Evolutionary conservation across 192 early-diverging fungal genomes (phyloP), one percentile per base, ranked within the genome.

Genomic region (Mortierella hygrophila): DNA sequence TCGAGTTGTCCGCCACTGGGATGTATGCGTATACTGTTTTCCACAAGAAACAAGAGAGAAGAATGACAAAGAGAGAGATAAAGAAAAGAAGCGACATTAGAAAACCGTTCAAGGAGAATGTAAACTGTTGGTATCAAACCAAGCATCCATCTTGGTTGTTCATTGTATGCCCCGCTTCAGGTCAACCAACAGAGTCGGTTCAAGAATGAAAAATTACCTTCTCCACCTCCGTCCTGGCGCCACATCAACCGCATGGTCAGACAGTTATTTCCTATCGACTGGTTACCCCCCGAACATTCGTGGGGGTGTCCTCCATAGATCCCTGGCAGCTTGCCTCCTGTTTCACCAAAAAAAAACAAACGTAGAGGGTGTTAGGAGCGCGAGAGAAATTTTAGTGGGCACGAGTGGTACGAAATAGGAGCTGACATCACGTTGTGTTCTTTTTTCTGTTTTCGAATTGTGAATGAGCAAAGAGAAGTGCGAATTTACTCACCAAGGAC

Each of bases 241-340:
- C 91, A 92, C 91, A 92, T 92, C 26, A 90, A 37, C 54, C 91
- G 77, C 83, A 92, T 87, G 18, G 88, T 90, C 38, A 89, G 75
- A 68, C 91, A 92, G 35, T 90, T 84, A n/a, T 80, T 16, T 4
- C 89, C 91, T 1, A 75, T 81, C n/a, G 91, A 78, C 68, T 89
- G 88, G n/a, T 72, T 47, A 18, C 91, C 91, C 8, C 91, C 91
- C 49, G 88, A 89, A 75, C 91, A 91, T 6, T 87, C 88, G 29
- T 88, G 77, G 21, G 88, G 87, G 13, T 52, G 38, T 44, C 91
- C 91, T 38, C 89, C 91, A 57, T 81, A 91, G 46, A 90, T 41
- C 13, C 91, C 91, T 35, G 91, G 91, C 35, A 92, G 42, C 54
- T 92, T 92, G 16, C 91, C 91, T 35, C 91, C 91, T 80, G 70